These are phyloP conservation scores for Diplodia seriata DNA, from an alignment of 2,329 filamentous ascomycete species.

Conservation along the genomic window DNA sequence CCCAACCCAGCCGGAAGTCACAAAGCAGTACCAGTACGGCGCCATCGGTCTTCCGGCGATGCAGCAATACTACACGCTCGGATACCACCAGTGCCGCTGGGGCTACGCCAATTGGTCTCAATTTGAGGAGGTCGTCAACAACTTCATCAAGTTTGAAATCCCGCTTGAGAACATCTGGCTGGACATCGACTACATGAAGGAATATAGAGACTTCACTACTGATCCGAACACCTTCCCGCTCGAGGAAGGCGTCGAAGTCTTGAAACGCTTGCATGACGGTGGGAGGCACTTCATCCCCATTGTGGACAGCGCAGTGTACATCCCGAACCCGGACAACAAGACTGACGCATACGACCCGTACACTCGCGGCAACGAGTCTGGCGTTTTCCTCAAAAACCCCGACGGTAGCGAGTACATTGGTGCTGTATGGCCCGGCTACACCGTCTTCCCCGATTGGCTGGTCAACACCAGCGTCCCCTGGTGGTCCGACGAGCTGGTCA, in stretches of 20 bases:
- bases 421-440: conserved; percentile 65
- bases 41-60: conserved; percentile 75
- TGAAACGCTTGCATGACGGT: conserved; percentile 59
- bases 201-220: conserved; percentile 66
- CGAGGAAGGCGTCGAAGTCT: conserved; percentile 58
- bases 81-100: conserved; percentile 85
- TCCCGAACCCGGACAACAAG: conserved; percentile 72
- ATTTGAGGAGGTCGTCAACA: conserved; percentile 64
- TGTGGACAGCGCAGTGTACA: conserved; percentile 71
- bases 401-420: conserved; percentile 64
- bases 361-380: conserved; percentile 56
- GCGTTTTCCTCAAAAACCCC: conserved; percentile 60
- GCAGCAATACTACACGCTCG: conserved; percentile 83
- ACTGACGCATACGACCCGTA: conserved; percentile 64
- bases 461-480: conserved; percentile 65
- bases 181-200: conserved; percentile 63
- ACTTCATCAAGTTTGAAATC: conserved; percentile 62
- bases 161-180: conserved; percentile 59
- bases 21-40: conserved; percentile 71
- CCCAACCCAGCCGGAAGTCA: conserved; percentile 71
- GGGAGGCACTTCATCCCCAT: conserved; percentile 68
- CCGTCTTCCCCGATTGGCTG: conserved; percentile 67
- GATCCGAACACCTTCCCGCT: conserved; percentile 61
- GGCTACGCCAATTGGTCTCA: conserved; percentile 78
- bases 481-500: conserved; percentile 63